Conservation (phyloP, 2,329 filamentous ascomycete genomes). For the Neodidymelliopsis sp. region DNA sequence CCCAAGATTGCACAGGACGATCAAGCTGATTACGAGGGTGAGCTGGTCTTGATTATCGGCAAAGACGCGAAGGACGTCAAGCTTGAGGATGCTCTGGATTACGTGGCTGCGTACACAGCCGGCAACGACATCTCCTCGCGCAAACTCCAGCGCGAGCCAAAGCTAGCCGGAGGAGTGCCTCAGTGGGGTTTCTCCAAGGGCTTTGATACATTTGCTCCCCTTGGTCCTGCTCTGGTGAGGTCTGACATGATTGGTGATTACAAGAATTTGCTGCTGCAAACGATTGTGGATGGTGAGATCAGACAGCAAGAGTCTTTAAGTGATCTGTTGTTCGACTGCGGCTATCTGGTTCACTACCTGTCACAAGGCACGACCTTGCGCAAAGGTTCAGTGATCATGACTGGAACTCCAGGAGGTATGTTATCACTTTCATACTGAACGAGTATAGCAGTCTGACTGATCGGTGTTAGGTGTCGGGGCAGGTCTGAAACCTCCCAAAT, state of each 20-base stretch:
- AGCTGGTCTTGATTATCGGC: slow-evolving; percentile 62
- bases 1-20: slow-evolving; percentile 23
- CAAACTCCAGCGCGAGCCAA: slow-evolving; percentile 48
- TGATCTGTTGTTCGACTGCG: slow-evolving; percentile 54
- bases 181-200: slow-evolving; percentile 66
- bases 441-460: no score
- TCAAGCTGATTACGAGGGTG: slow-evolving; percentile 61
- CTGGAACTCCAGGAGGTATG: slow-evolving; percentile 54
- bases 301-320: slow-evolving; percentile 55
- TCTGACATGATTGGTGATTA: slow-evolving; percentile 55
- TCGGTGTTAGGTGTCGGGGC: no score
- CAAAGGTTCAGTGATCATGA: slow-evolving; percentile 56
- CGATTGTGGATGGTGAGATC: slow-evolving; percentile 54
- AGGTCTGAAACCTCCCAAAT: no score
- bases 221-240: slow-evolving; percentile 58
- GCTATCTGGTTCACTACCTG: slow-evolving; percentile 53
- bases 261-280: slow-evolving; percentile 52
- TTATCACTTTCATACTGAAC: no score
- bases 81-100: slow-evolving; percentile 54
- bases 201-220: slow-evolving; percentile 62
- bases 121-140: slow-evolving; percentile 44
- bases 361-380: slow-evolving; percentile 51
- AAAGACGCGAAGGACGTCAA: slow-evolving; percentile 54
- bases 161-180: slow-evolving; percentile 57
- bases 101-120: slow-evolving; percentile 64